Base-by-base conservation (phyloP, 352 stramenopile species). In the Globisporangium radiosum region DNA sequence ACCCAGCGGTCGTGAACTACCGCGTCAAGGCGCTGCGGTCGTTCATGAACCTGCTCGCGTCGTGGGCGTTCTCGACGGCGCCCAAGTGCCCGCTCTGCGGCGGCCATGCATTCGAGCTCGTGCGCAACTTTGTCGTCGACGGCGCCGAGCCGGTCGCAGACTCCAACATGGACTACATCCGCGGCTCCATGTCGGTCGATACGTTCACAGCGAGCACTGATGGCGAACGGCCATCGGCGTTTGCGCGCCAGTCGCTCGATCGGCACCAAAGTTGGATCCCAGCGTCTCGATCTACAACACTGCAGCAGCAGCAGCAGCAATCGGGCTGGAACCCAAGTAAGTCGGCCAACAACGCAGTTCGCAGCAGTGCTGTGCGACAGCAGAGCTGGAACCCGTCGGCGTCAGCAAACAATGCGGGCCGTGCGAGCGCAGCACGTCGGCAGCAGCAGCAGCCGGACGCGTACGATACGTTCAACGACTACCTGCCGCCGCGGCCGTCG, bases 11-110 rank as follows among this genome's bases (percentile, higher is more conserved):
- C 5, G 63, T 94, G 55, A 92, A 94, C 68, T 94, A 94, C 62
- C 85, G 85, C 45, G 72, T 89, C 52, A 87, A 90, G 59, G 85
- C 83, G 43, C 68, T 94, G 57, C 85, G 85, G 7, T 82, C 82
- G n/a, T 94, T 94, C 57, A 65, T 93, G 25, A 92, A 92, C 54
- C 39, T 92, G 62, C 62, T 94, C 50, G 83, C 83, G 9, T 87
- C 79, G 4, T 93, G 85, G 80, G 68, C 82, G 6, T 94, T 94
- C 57, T 92, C 83, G 5, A 87, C 80, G 56, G 76, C 81, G 53
- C 82, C 85, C 56, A 94, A 94, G 64, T 94, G 85, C 40, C 83
- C 85, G 2, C 92, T 81, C 4, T 94, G 85, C 54, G 85, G 81
- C 38, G 85, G 85, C 2, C 90, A 81, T 59, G 80, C 83, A 9